A percentile compares a stretch with the other conserved stretches of the same genome.
Conservation (phyloP, 768 basidiomycete genomes). For the Pleurotus djamor region DNA sequence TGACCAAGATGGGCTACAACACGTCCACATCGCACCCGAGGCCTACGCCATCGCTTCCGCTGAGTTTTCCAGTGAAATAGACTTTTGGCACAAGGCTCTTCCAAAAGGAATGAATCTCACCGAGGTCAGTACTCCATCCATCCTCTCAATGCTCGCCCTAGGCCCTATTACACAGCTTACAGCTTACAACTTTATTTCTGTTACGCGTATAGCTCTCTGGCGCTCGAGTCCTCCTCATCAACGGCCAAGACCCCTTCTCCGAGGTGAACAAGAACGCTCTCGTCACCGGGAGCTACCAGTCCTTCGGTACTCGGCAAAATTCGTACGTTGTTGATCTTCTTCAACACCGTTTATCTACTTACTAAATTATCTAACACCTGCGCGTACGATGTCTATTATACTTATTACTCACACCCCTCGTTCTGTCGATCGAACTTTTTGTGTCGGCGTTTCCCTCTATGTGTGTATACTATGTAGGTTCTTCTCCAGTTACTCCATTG, state of each 20-base stretch:
- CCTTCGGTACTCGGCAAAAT: slow-evolving; percentile 48
- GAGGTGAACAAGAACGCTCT: slow-evolving; percentile 52
- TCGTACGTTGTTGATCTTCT: no score
- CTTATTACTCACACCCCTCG: no score
- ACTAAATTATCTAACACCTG: no score
- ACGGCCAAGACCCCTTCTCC: slow-evolving; percentile 37
- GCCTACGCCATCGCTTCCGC: slow-evolving; percentile 49
- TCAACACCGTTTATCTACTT: no score
- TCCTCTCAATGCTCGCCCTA: no score
- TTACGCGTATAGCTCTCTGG: neutral
- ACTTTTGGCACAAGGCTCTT: slow-evolving; percentile 53
- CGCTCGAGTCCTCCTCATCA: neutral
- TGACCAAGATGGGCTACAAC: slow-evolving; percentile 39
- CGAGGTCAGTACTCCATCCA: slow-evolving; percentile 32
- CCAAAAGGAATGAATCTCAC: slow-evolving; percentile 41
- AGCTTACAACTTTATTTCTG: neutral
- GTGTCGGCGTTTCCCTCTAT: no score
- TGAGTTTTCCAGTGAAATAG: slow-evolving; percentile 49
- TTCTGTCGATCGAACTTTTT: neutral
- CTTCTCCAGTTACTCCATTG: slow-evolving; percentile 40
- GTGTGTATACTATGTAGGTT: no score
- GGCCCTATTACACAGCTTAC: no score
- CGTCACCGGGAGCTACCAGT: slow-evolving; percentile 52
- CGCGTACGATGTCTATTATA: no score
- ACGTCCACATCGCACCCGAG: slow-evolving; percentile 50